Base-by-base conservation (phyloP, 1,139 yeast species). In the Hyphopichia khmerensis region DNA sequence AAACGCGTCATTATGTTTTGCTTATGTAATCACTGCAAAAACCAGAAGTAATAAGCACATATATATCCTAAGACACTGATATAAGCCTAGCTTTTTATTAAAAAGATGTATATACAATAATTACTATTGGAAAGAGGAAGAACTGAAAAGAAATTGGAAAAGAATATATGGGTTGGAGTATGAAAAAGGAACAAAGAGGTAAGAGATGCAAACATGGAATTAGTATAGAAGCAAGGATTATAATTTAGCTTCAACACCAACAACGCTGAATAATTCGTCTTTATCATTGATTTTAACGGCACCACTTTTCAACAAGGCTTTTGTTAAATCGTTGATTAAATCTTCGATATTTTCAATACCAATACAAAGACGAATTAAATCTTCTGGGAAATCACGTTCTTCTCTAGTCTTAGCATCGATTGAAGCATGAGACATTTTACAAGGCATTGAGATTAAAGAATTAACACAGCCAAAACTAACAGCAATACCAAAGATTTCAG, bases 351-450 rank as follows among this genome's bases (percentile, higher is more conserved):
- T 80, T 59, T 87, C 95, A 48, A 87, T 90, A 44, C 97, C 97
- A 41, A 90, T 84, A 62, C 96, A 90, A 45, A 90, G 75, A 54
- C 97, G 77, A 55, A 90, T 82, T 57, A 90, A 72, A 62, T 91
- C 97, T 64, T 90, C 96, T 2, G 97, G 96, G 67, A 90, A 83
- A 33, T 84, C 89, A 59, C 97, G 79, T 63, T 87, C 96, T 46
- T 84, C 83, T 61, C 96, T 79, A 8, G 90, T 84, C 56, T 87
- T 82, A 32, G 90, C 85, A 57, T 89, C 96, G 50, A 91, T 90
- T 5, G 96, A 84, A n/a, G 97, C 97, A 60, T 90, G 97, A 2
- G 96, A 87, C 97, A 90, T 90, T 63, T 81, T 81, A 64, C 96
- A 88, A 11, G 97, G 97, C 85, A 90, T 80, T 38, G 95, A 86